phyloP scores from a whole-genome alignment of 106 monocot genomes.

The Dendrobium chrysotoxum region DNA sequence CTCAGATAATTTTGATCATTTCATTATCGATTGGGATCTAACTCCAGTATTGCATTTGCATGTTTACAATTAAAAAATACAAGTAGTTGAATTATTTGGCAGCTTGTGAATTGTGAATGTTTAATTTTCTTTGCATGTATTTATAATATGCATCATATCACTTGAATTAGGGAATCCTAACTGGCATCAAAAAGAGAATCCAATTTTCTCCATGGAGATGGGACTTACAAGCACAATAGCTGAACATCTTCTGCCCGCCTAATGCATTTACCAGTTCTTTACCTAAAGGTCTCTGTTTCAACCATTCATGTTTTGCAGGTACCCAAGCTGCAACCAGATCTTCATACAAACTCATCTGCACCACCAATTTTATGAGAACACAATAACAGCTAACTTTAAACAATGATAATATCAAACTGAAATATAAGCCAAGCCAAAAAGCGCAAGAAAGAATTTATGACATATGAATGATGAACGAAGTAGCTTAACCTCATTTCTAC shows the following conservation, averaged over 20 bases:
- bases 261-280: constrained; percentile 57
- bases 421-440: neutral
- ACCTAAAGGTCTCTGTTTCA: constrained; percentile 74
- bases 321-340: constrained; percentile 96
- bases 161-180: no score
- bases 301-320: constrained; percentile 93
- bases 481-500: constrained; percentile 69
- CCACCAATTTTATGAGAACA: constrained; percentile 6
- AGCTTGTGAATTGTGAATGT: no score
- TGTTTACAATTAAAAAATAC: no score
- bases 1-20: no score
- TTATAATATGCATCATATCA: no score
- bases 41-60: no score
- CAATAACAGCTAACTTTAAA: neutral
- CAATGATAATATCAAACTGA: neutral
- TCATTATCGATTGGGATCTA: no score
- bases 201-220: constrained; percentile 7
- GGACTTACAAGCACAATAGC: constrained; percentile 73
- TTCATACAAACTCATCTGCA: constrained; percentile 96
- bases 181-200: no score
- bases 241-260: constrained; percentile 71
- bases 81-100: no score
- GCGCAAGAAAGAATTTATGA: neutral
- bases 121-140: no score
- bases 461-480: constrained; percentile 10